Evolutionary conservation across 257 asterid species (phyloP).

Genomic region (Penstemon barbatus): DNA sequence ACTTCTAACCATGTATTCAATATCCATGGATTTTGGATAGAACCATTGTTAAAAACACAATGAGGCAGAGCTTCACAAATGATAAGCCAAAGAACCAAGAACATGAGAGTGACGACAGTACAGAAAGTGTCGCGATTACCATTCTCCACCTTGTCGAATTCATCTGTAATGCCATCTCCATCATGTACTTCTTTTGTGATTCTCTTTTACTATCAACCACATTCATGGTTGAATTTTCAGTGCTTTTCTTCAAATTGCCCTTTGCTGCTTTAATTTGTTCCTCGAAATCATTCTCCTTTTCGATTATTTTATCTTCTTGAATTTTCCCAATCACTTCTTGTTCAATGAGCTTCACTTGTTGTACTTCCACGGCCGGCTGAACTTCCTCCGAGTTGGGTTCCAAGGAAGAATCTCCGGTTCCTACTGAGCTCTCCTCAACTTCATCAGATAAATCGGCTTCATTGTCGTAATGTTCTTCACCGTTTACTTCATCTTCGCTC

Average conservation of each 20-base stretch:
- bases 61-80: constrained; percentile 35
- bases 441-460: constrained; percentile 31
- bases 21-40: constrained; percentile 40
- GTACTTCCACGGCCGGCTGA: constrained; percentile 33
- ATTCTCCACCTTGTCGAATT: constrained; percentile 29
- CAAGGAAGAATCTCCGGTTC: constrained; percentile 34
- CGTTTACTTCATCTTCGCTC: constrained; percentile 23
- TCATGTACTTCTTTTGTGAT: constrained; percentile 14
- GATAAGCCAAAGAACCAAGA: constrained; percentile 50
- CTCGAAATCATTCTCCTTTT: not conserved
- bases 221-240: not conserved
- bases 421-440: constrained; percentile 38
- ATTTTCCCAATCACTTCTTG: constrained; percentile 37
- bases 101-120: constrained; percentile 40
- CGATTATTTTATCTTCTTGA: constrained; percentile 31
- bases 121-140: constrained; percentile 28
- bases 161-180: constrained; percentile 30
- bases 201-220: constrained; percentile 12
- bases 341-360: constrained; percentile 25
- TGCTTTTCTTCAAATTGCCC: not conserved
- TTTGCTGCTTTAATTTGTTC: not conserved
- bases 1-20: constrained; percentile 7
- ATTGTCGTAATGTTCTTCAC: constrained; percentile 19
- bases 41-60: constrained; percentile 38
- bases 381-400: constrained; percentile 42